A percentile compares a stretch with the other conserved stretches of the same genome.
Conservation (phyloP, 192 early-diverging fungal species). For the Rhizophagus clarus region DNA sequence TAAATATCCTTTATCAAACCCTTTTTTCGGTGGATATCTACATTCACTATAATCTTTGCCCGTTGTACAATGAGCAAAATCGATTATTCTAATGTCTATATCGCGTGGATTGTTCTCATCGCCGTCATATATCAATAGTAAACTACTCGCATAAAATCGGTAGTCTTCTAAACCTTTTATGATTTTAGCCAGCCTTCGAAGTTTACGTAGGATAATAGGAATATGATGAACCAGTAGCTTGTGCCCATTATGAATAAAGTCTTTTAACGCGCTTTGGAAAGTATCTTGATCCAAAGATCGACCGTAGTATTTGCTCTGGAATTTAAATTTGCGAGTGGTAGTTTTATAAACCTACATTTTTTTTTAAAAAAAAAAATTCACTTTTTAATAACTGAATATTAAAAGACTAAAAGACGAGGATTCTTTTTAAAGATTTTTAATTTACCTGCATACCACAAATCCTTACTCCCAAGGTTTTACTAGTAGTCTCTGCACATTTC, state of each 20-base stretch:
- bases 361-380: constrained; percentile 9
- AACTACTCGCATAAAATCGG: constrained; percentile 88
- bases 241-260: constrained; percentile 88
- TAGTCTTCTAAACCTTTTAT: constrained; percentile 78
- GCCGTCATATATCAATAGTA: constrained; percentile 95
- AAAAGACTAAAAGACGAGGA: too few relatives aligned
- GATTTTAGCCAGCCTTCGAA: constrained; percentile 72
- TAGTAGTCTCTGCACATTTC: constrained; percentile 93
- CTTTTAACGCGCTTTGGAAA: constrained; percentile 75
- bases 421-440: not conserved
- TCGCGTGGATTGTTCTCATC: constrained; percentile 40
- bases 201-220: constrained; percentile 74
- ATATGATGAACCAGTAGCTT: constrained; percentile 75
- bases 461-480: constrained; percentile 87
- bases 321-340: constrained; percentile 70
- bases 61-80: constrained; percentile 91
- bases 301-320: constrained; percentile 97
- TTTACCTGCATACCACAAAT: constrained; percentile 98
- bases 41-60: constrained; percentile 45
- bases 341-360: constrained; percentile 76
- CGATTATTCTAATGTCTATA: constrained; percentile 91
- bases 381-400: too few relatives aligned
- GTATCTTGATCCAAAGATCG: constrained; percentile 77
- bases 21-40: constrained; percentile 48
- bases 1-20: constrained; percentile 81